Percentiles rank a stretch among this genome's conserved stretches.
Conservation (phyloP, 2,329 filamentous ascomycete species). For the Eurotiales sp. region DNA sequence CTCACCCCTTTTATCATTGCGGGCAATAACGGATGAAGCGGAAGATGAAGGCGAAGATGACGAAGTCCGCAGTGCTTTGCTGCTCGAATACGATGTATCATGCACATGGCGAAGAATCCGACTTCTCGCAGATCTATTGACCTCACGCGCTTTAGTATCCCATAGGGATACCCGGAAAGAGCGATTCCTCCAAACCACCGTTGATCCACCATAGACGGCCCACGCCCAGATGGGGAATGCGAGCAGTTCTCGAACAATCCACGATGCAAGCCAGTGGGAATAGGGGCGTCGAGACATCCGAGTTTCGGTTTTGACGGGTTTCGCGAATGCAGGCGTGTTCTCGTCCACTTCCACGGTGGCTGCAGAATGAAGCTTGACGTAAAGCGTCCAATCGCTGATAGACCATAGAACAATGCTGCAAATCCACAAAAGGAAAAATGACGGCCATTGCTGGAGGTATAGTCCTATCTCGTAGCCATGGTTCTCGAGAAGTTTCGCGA, state of each 20-base stretch:
- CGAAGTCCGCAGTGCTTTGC: neutral
- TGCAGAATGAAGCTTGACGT: constrained; percentile 69
- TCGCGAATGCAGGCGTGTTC: constrained; percentile 71
- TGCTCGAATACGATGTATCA: constrained; percentile 23
- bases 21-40: neutral
- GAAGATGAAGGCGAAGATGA: constrained; percentile 7
- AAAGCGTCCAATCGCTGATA: constrained; percentile 68
- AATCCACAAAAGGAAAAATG: constrained; percentile 65
- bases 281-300: constrained; percentile 55
- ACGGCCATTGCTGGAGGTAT: constrained; percentile 63
- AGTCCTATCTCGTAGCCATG: constrained; percentile 34
- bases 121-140: constrained; percentile 25
- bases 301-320: constrained; percentile 40
- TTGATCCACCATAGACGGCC: constrained; percentile 84
- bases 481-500: constrained; percentile 57
- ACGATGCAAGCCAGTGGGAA: constrained; percentile 70
- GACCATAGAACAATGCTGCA: constrained; percentile 67
- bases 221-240: constrained; percentile 87
- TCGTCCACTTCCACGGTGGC: constrained; percentile 66
- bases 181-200: constrained; percentile 81
- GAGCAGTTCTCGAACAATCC: constrained; percentile 77
- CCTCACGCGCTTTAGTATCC: constrained; percentile 74
- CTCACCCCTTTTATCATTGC: neutral
- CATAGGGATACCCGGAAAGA: constrained; percentile 70
- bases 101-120: constrained; percentile 2